Base-by-base conservation (phyloP, 208 protist species). In the Trypanosoma mega region DNA sequence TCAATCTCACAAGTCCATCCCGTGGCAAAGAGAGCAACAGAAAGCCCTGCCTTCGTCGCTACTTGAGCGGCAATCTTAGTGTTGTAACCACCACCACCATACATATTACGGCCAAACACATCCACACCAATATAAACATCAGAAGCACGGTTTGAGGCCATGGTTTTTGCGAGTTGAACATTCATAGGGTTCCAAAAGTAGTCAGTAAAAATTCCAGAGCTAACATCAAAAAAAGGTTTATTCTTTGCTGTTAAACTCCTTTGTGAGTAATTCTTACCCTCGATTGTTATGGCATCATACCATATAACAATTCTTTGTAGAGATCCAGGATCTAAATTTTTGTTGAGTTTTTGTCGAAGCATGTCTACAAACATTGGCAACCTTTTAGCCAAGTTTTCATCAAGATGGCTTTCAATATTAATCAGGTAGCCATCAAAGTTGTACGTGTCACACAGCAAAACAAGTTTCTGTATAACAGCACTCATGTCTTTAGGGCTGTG, bases 391-490 rank as follows among this genome's bases (percentile, higher is more conserved):
- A 82, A 26, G 7, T 7, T 63, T 44, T 50, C 11, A 29, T 70
- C 66, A 23, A 90, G 30, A 34, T 16, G 9, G 46, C 67, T 82
- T 69, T 98, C 94, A 39, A 97, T 76, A 72, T 98, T 98, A 14
- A 98, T 34, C 9, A 98, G 69, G 62, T 93, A 98, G 8, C 94
- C 94, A 64, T 98, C 92, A 57, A 98, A 98, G 30, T 74, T 65
- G 63, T 93, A 90, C 23, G 72, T 37, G 14, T 85, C 57, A 45
- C 70, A 78, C 7, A 98, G 44, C 6, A 72, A 49, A 2, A 86
- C 73, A 0, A 98, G 63, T 16, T 79, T 59, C 21, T 52, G 29
- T 49, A 92, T 83, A 6, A 81, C 63, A 11, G 49, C 14, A 1
- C 49, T 66, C 60, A 79, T 78, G 41, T 53, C 37, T 45, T 79